These are phyloP conservation scores for Mucor velutinosus DNA, from an alignment of 371 early-diverging fungal genomes.

Conservation along the genomic window DNA sequence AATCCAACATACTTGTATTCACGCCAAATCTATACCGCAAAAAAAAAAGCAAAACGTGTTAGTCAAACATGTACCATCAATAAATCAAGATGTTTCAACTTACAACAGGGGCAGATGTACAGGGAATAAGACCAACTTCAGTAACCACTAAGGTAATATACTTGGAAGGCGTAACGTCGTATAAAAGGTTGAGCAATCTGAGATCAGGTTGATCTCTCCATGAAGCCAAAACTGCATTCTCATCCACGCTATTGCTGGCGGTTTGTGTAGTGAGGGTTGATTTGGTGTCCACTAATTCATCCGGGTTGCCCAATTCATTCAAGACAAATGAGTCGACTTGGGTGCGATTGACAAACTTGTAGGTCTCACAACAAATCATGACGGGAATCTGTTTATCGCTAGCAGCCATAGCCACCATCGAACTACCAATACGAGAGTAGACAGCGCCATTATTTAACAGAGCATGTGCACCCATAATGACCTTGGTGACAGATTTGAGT, in stretches of 20 bases:
- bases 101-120: constrained; percentile 89
- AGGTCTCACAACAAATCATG: constrained; percentile 94
- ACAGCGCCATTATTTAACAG: constrained; percentile 93
- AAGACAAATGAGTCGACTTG: constrained; percentile 94
- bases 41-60: constrained; percentile 2
- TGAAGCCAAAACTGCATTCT: constrained; percentile 45
- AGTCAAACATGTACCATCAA: neutral
- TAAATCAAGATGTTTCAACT: constrained; percentile 8
- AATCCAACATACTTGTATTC: constrained; percentile 53
- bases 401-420: constrained; percentile 92
- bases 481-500: constrained; percentile 88
- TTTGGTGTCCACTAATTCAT: constrained; percentile 72
- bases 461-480: constrained; percentile 92
- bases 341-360: constrained; percentile 93
- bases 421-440: constrained; percentile 91
- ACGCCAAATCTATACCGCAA: constrained; percentile 53
- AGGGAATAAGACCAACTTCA: constrained; percentile 95
- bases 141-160: constrained; percentile 91
- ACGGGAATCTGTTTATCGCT: constrained; percentile 89
- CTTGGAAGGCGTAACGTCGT: constrained; percentile 94
- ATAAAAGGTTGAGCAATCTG: constrained; percentile 84
- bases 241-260: constrained; percentile 13
- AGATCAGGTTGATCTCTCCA: constrained; percentile 74
- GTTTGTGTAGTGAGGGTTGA: constrained; percentile 33
- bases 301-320: constrained; percentile 92